Evolutionary conservation across 225 moss, liverwort and hornwort genomes (phyloP).

Genomic region (Physcomitrellopsis africana): DNA sequence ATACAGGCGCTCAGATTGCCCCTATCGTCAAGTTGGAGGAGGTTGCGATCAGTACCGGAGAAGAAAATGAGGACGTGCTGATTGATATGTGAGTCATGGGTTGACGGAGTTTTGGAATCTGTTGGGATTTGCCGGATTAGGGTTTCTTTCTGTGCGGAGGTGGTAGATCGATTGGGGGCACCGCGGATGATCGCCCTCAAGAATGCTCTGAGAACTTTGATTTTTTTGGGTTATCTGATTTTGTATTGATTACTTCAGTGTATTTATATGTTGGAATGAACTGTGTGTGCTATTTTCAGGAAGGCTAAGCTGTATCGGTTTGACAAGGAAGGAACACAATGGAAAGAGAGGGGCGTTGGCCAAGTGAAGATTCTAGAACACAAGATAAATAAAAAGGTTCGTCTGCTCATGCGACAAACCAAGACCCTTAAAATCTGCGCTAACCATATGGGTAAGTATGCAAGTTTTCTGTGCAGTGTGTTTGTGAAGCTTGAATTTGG

Average conservation of each 20-base stretch:
- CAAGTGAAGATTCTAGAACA: conserved; percentile 94
- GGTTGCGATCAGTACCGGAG: conserved; percentile 83
- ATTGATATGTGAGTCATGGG: conserved; percentile 71
- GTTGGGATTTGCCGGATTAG: too few species aligned
- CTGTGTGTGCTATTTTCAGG: conserved; percentile 34
- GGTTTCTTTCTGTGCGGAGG: too few species aligned
- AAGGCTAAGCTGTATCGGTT: conserved; percentile 95
- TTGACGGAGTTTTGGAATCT: too few species aligned
- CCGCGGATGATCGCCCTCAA: too few species aligned
- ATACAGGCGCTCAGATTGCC: conserved; percentile 89
- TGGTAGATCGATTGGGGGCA: too few species aligned
- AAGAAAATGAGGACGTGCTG: conserved; percentile 88
- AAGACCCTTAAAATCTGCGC: conserved; percentile 93
- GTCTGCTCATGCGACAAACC: conserved; percentile 95
- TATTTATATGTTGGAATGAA: neutral
- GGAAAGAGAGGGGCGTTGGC: conserved; percentile 96
- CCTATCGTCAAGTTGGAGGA: conserved; percentile 93
- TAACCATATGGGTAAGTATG: conserved; percentile 74
- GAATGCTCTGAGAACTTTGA: too few species aligned
- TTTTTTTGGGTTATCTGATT: conserved; percentile 12
- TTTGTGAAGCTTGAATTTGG: neutral
- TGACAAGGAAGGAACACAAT: conserved; percentile 92
- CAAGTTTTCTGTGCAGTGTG: too few species aligned
- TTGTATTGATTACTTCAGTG: neutral
- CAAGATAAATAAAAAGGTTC: conserved; percentile 72